Percentiles rank a stretch among this genome's conserved stretches.
Evolutionary conservation across 768 basidiomycete genomes (phyloP).

Genomic region (Trametes gibbosa): DNA sequence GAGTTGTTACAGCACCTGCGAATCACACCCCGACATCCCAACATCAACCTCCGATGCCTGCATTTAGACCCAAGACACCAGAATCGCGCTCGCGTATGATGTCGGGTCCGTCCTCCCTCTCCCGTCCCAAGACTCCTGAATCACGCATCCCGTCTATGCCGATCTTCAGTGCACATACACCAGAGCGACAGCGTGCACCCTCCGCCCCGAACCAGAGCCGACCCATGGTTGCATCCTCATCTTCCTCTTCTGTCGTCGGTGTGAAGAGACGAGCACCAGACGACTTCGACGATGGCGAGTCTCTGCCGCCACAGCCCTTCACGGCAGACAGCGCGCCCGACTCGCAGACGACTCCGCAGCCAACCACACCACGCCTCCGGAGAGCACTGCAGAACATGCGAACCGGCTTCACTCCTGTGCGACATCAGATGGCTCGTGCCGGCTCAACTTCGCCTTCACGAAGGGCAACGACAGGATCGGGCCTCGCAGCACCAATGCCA

Average conservation of each 20-base stretch:
- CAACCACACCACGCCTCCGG: slow-evolving; percentile 59
- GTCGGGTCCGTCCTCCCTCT: slow-evolving; percentile 14
- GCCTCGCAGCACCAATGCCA: slow-evolving; percentile 29
- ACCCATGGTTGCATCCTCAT: slow-evolving; percentile 9
- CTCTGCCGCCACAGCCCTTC: slow-evolving; percentile 63
- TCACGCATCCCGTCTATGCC: slow-evolving; percentile 9
- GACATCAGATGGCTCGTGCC: slow-evolving; percentile 45
- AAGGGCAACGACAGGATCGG: slow-evolving; percentile 35
- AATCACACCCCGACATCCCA: slow-evolving; percentile 4
- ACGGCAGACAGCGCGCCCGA: slow-evolving; percentile 46
- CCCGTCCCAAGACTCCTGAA: slow-evolving; percentile 30
- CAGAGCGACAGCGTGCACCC: slow-evolving; percentile 33
- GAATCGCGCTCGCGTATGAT: slow-evolving; percentile 27
- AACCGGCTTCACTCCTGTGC: slow-evolving; percentile 71
- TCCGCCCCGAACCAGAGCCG: background rate
- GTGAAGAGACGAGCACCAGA: slow-evolving; percentile 78
- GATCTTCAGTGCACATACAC: slow-evolving; percentile 53
- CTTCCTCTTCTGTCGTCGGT: slow-evolving; percentile 43
- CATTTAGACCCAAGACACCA: slow-evolving; percentile 29
- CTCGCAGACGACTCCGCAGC: slow-evolving; percentile 35
- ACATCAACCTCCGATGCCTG: slow-evolving; percentile 10
- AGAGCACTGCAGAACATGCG: slow-evolving; percentile 56
- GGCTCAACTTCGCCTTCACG: slow-evolving; percentile 50
- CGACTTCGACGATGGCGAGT: slow-evolving; percentile 61
- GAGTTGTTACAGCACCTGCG: slow-evolving; percentile 30